phyloP scores from a whole-genome alignment of 2,329 filamentous ascomycete species.

The Trichoderma hamatum region DNA sequence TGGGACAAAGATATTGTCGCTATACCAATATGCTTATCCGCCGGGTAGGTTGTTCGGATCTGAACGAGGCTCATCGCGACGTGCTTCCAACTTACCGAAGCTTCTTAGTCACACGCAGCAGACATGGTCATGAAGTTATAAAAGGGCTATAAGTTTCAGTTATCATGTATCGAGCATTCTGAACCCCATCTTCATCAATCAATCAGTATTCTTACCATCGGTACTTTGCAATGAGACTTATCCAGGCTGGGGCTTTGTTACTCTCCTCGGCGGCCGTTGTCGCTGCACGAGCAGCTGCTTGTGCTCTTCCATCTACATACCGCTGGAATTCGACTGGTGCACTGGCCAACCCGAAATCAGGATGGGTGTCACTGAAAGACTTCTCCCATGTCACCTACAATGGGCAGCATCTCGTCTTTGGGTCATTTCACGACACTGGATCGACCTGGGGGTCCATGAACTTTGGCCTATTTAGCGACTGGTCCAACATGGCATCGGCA shows the following conservation, averaged over 20 bases:
- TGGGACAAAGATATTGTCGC: neutral
- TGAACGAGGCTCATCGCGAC: neutral
- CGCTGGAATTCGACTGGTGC: slow-evolving; percentile 10
- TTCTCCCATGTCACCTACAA: slow-evolving; percentile 12
- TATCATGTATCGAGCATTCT: neutral
- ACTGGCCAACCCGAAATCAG: slow-evolving; percentile 6
- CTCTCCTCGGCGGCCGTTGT: neutral
- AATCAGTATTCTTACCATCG: neutral
- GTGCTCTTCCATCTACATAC: slow-evolving; percentile 10
- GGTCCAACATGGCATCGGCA: neutral
- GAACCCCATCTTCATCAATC: neutral
- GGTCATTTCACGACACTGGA: slow-evolving; percentile 3
- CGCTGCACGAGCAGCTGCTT: neutral
- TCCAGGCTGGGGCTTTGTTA: neutral
- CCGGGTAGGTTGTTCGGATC: neutral
- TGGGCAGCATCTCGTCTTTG: slow-evolving; percentile 15
- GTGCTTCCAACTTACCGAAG: neutral
- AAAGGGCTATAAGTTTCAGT: neutral
- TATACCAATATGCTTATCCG: neutral
- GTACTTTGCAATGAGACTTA: neutral
- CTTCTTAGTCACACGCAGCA: neutral
- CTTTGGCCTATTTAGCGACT: slow-evolving; percentile 6
- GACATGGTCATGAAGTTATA: neutral
- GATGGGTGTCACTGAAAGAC: slow-evolving; percentile 9
- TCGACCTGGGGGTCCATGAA: slow-evolving; percentile 3